Percentiles rank a stretch among this genome's conserved stretches.
Evolutionary conservation across 805 yeast genomes (phyloP).

Genomic region (Nakazawaea holstii): DNA sequence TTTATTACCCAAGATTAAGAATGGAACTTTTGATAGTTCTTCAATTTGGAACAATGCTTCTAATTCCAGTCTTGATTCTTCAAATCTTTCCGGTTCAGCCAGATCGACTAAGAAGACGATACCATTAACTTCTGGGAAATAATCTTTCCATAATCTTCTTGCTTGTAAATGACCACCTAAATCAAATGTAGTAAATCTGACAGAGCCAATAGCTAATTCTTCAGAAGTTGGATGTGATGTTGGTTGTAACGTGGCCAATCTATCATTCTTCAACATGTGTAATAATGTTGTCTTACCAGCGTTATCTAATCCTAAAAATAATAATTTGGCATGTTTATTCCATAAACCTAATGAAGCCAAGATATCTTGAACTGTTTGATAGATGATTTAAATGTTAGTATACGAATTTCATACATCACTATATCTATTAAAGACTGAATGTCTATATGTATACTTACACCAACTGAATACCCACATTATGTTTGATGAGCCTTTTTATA

Average conservation of each 20-base stretch:
- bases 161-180: constrained; percentile 99
- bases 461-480: constrained; percentile 18
- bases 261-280: constrained; percentile 87
- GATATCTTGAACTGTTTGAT: constrained; percentile 56
- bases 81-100: constrained; percentile 92
- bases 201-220: constrained; percentile 94
- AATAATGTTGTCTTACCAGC: constrained; percentile 94
- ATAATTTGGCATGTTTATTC: constrained; percentile 94
- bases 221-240: constrained; percentile 98
- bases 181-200: constrained; percentile 96
- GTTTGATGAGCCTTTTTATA: neutral
- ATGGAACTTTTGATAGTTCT: constrained; percentile 86
- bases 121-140: constrained; percentile 98
- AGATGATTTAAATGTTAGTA: constrained; percentile 9
- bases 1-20: constrained; percentile 92
- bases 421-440: neutral
- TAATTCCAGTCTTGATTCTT: constrained; percentile 91
- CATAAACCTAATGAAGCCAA: constrained; percentile 75
- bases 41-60: constrained; percentile 91
- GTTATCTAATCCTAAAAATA: constrained; percentile 94
- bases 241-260: constrained; percentile 96
- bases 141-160: constrained; percentile 98
- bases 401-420: neutral
- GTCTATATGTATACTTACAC: constrained; percentile 25
- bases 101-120: constrained; percentile 95